Evolutionary conservation across 164 flowering plant genomes (phyloP).

Genomic region (Pachysandra terminalis): DNA sequence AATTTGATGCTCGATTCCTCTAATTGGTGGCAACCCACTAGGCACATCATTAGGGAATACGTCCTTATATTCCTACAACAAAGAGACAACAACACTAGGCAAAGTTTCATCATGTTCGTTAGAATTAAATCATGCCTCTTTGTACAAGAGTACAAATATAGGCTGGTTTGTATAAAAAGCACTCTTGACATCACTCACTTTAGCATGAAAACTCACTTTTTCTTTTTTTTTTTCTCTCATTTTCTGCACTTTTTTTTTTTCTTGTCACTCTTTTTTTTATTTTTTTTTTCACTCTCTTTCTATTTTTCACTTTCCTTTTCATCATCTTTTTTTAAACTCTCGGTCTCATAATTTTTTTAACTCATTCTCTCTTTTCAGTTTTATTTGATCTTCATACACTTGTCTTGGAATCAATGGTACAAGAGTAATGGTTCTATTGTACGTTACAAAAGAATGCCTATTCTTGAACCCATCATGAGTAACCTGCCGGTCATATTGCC

Average conservation of each 20-base stretch:
- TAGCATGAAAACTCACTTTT: background rate
- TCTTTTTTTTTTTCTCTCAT: too few species aligned
- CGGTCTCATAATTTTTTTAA: conserved; percentile 4
- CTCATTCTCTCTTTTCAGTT: background rate
- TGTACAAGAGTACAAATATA: too few species aligned
- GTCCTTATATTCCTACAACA: too few species aligned
- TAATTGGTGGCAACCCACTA: background rate
- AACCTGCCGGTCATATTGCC: too few species aligned
- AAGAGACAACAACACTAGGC: too few species aligned
- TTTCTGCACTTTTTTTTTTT: background rate
- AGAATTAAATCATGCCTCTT: too few species aligned
- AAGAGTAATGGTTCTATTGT: background rate
- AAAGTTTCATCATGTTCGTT: too few species aligned
- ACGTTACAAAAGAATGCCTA: background rate
- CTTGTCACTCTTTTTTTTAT: background rate
- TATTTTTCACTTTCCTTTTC: background rate
- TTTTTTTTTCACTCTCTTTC: too few species aligned
- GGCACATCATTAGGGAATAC: background rate
- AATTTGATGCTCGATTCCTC: background rate
- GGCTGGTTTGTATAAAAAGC: background rate
- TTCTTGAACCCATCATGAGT: conserved; percentile 4
- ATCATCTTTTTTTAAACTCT: background rate
- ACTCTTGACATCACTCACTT: background rate
- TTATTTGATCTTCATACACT: background rate
- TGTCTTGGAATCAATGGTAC: background rate